These are phyloP conservation scores for Geotrichum ghanense DNA, from an alignment of 805 yeast species.

Conservation along the genomic window DNA sequence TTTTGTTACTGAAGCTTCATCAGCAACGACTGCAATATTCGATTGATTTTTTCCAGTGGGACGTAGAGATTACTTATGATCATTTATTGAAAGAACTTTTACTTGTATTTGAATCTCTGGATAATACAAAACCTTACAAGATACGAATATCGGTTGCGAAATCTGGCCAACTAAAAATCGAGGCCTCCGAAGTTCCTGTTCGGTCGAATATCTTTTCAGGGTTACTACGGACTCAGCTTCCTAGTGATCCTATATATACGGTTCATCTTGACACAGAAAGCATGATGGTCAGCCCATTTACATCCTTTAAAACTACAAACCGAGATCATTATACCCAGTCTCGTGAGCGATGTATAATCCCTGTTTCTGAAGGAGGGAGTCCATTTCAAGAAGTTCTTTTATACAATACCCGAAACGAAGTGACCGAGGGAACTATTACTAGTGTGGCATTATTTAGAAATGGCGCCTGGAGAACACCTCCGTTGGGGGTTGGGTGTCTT, in stretches of 20 bases:
- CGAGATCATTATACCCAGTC: constrained; percentile 56
- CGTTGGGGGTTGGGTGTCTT: constrained; percentile 63
- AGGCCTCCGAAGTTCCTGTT: constrained; percentile 26
- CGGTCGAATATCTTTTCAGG: constrained; percentile 22
- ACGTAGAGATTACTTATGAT: constrained; percentile 31
- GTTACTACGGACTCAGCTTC: constrained; percentile 15
- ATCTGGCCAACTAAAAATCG: constrained; percentile 28
- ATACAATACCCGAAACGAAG: constrained; percentile 43
- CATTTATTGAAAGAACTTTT: constrained; percentile 34
- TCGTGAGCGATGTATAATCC: constrained; percentile 36
- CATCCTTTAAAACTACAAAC: constrained; percentile 78
- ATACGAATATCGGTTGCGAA: constrained; percentile 35
- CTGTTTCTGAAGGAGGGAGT: constrained; percentile 11
- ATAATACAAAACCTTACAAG: constrained; percentile 29
- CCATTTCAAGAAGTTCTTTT: constrained; percentile 54
- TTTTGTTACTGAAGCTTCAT: constrained; percentile 58
- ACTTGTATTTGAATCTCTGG: constrained; percentile 18
- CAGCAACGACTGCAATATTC: constrained; percentile 45
- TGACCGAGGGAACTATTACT: constrained; percentile 77
- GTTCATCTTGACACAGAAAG: constrained; percentile 50
- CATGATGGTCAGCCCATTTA: constrained; percentile 54
- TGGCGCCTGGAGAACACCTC: constrained; percentile 70
- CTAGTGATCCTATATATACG: constrained; percentile 34
- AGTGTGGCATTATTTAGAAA: constrained; percentile 55
- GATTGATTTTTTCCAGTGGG: constrained; percentile 42